These are phyloP conservation scores for Yamadazyma sp. DNA, from an alignment of 805 yeast species.

Conservation along the genomic window DNA sequence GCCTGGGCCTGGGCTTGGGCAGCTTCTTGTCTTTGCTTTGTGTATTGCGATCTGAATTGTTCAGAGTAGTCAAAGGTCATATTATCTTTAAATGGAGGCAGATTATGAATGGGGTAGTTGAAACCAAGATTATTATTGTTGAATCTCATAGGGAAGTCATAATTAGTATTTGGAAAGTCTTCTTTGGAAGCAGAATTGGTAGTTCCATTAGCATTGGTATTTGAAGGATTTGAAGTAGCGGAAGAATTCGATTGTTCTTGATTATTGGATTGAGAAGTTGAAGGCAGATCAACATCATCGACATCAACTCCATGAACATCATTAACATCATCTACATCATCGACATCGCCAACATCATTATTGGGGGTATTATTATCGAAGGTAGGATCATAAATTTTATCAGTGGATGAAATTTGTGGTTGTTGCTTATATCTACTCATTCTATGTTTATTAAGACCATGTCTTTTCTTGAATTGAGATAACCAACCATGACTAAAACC, in stretches of 20 bases:
- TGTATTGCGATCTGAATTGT: constrained; percentile 19
- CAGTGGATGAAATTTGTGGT: no score
- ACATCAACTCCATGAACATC: not conserved
- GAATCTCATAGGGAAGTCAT: constrained; percentile 5
- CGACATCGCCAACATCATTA: not conserved
- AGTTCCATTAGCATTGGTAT: constrained; percentile 20
- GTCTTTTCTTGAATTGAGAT: constrained; percentile 57
- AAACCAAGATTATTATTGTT: constrained; percentile 11
- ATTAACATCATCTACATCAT: not conserved
- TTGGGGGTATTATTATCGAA: constrained; percentile 8
- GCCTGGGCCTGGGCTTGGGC: constrained; percentile 11
- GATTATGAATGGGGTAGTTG: constrained; percentile 16
- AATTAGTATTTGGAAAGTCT: not conserved
- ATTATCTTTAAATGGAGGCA: constrained; percentile 3
- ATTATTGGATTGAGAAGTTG: no score
- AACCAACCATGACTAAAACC: constrained; percentile 64
- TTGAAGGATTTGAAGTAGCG: no score
- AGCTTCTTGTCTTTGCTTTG: constrained; percentile 21
- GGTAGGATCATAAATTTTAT: constrained; percentile 17
- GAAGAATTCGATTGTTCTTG: no score
- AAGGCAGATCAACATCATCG: constrained; percentile 3
- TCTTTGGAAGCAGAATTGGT: constrained; percentile 12
- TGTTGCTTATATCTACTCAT: constrained; percentile 16
- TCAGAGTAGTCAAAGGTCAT: constrained; percentile 12
- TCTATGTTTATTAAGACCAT: constrained; percentile 41